These are phyloP conservation scores for Celoporthe dispersa DNA, from an alignment of 2,329 filamentous ascomycete genomes.

Conservation along the genomic window DNA sequence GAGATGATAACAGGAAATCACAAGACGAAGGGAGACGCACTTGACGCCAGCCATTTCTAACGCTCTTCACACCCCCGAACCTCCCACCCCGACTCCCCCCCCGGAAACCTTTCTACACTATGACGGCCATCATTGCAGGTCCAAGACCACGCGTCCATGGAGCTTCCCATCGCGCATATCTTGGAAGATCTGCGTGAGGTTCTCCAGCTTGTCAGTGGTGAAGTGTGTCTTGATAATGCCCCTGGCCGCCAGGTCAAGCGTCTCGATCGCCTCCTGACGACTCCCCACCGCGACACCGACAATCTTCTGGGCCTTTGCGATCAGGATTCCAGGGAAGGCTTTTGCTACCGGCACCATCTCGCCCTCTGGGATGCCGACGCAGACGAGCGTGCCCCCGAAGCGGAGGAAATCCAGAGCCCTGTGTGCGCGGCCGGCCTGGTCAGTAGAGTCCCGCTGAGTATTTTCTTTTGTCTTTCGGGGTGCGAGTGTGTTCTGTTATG, in stretches of 20 bases:
- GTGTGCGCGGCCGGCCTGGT: slow-evolving; percentile 20
- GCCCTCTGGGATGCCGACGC: slow-evolving; percentile 56
- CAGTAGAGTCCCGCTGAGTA: too few species aligned
- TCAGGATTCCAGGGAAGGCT: slow-evolving; percentile 46
- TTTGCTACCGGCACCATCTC: slow-evolving; percentile 48
- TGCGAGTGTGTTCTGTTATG: too few species aligned
- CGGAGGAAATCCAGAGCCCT: slow-evolving; percentile 52
- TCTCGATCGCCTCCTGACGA: slow-evolving; percentile 47
- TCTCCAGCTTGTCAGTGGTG: slow-evolving; percentile 32
- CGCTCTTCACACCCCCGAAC: too few species aligned
- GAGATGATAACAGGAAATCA: too few species aligned
- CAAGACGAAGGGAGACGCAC: too few species aligned
- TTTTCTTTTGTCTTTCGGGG: background rate
- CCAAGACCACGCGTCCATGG: slow-evolving; percentile 32
- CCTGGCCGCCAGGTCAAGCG: slow-evolving; percentile 31
- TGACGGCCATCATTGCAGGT: slow-evolving; percentile 18
- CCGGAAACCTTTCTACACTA: background rate
- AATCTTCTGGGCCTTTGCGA: slow-evolving; percentile 49
- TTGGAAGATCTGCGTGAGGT: slow-evolving; percentile 32
- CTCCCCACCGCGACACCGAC: slow-evolving; percentile 56
- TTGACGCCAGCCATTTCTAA: too few species aligned
- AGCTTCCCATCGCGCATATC: slow-evolving; percentile 32
- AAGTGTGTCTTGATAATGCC: slow-evolving; percentile 33
- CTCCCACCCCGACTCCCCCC: background rate
- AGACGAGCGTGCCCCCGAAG: slow-evolving; percentile 55